Evolutionary conservation across 139 green algal genomes (phyloP), one percentile per base, ranked within the genome.

Genomic region (Chlamydomonas sp.): DNA sequence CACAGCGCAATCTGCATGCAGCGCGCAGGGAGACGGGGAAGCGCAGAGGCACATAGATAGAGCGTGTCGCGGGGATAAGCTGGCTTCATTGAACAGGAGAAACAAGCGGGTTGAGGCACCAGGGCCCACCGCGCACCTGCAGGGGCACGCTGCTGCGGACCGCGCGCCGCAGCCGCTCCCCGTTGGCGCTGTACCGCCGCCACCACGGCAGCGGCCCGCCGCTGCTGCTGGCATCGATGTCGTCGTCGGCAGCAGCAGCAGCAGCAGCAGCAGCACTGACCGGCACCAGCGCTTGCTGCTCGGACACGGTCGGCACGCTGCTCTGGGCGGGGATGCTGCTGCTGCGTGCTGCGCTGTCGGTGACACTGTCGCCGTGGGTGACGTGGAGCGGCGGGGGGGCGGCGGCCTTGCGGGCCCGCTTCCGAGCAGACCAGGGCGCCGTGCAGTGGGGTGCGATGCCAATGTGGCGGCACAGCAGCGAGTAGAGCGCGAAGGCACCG

Each of bases 401-500:
- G 31, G 31, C 31, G 31, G 31, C 31, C 31, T 49, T 49, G 31
- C 31, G 31, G 31, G 31, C 31, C 31, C 31, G 31, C 31, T 49
- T 49, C 31, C 31, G 31, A 49, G 31, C 31, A 49, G 31, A 49
- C 31, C 31, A 49, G 1, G 85, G 5, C 3, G 84, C 66, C 31
- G 31, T 49, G 31, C 88, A 88, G 84, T 91, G 87, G 0, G 91
- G 88, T 12, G 60, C 80, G 69, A 95, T 79, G 69, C 87, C 80
- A n/a, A 93, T 89, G 68, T 85, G 82, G 66, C 92, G 90, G 74
- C 93, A 94, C 7, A 97, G 90, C 16, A 95, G 82, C 16, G 92
- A 92, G 81, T 95, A 97, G 17, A 97, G 90, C 2, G 95, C 95
- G 92, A 97, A 96, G 17, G 95, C 93, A 57, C 95, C 95, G 57